phyloP scores from a whole-genome alignment of 2,329 filamentous ascomycete genomes.

The Fusarium bactridioides region DNA sequence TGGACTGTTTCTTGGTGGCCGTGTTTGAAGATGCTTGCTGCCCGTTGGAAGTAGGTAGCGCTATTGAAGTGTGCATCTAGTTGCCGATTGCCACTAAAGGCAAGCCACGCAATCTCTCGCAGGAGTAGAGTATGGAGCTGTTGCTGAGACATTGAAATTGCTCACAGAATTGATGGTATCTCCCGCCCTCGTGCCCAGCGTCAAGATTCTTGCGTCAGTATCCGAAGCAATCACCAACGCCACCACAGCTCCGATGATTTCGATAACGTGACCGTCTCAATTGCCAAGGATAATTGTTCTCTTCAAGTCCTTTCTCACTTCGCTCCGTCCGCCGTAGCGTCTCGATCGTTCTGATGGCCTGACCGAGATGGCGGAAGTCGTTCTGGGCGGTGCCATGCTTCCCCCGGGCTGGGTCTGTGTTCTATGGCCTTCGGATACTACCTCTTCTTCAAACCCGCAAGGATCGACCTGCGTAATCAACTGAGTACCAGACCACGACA shows the following conservation, averaged over 20 bases:
- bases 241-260: background rate
- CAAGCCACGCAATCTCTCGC: background rate
- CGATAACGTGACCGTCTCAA: background rate
- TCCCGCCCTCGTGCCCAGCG: fast-evolving
- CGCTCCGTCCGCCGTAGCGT: no score
- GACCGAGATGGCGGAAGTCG: no score
- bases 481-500: no score
- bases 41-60: background rate
- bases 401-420: no score
- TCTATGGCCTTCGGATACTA: no score
- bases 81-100: background rate
- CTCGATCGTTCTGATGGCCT: no score
- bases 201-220: background rate
- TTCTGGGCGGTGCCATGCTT: no score
- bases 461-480: no score
- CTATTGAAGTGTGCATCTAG: background rate
- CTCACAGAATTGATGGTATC: fast-evolving
- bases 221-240: background rate
- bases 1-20: background rate
- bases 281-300: no score
- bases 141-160: fast-evolving
- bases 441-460: no score
- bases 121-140: fast-evolving
- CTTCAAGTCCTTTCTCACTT: fast-evolving
- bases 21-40: background rate